These are phyloP conservation scores for Cyberlindnera galapagoensis DNA, from an alignment of 805 yeast genomes.

Conservation along the genomic window DNA sequence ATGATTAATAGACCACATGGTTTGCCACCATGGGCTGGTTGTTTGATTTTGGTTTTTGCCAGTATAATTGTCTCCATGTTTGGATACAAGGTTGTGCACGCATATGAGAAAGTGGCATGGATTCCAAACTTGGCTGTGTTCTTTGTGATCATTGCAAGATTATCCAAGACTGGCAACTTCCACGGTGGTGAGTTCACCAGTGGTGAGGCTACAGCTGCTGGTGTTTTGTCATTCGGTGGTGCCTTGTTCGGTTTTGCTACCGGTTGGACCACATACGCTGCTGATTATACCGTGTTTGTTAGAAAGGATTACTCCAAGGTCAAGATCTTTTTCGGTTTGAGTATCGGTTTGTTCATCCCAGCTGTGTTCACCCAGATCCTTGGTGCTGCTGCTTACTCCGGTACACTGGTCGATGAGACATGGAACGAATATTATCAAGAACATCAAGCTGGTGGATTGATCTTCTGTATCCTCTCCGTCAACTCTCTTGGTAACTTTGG, in stretches of 20 bases:
- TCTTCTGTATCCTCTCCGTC: conserved; percentile 69
- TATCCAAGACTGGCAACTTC: conserved; percentile 62
- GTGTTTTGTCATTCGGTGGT: conserved; percentile 76
- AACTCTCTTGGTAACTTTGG: conserved; percentile 86
- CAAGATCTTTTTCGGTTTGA: conserved; percentile 59
- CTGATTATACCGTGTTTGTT: conserved; percentile 89
- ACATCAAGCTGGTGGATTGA: conserved; percentile 73
- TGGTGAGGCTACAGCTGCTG: conserved; percentile 69
- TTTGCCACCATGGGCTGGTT: conserved; percentile 89
- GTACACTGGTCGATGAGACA: conserved; percentile 38
- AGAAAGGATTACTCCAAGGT: conserved; percentile 52
- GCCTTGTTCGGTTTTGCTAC: conserved; percentile 82
- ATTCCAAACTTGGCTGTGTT: conserved; percentile 71
- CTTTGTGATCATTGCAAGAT: conserved; percentile 71
- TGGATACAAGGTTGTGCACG: conserved; percentile 78
- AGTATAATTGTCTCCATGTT: conserved; percentile 74
- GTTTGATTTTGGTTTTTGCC: conserved; percentile 59
- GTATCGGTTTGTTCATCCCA: conserved; percentile 61
- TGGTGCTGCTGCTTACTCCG: conserved; percentile 84
- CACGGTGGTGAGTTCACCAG: conserved; percentile 40
- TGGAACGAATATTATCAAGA: conserved; percentile 46
- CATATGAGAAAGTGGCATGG: conserved; percentile 84
- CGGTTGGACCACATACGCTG: conserved; percentile 91
- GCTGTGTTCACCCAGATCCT: conserved; percentile 65
- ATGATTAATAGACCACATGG: conserved; percentile 55